Conservation (phyloP, 495 filamentous ascomycete species). For the Podospora appendiculata region DNA sequence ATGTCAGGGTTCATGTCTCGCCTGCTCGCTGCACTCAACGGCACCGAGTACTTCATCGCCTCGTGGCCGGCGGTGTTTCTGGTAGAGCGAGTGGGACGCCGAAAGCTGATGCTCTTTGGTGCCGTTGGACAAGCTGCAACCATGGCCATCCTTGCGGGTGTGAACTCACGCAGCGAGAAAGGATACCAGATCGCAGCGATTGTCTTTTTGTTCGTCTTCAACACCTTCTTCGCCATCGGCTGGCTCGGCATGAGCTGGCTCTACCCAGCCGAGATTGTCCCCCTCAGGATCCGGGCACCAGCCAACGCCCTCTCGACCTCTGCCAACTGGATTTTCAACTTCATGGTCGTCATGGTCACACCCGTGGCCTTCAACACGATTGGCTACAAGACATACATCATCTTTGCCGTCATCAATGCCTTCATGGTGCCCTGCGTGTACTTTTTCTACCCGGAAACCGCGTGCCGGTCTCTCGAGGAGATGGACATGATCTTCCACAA, state of each 20-base stretch:
- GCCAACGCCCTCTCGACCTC: slow-evolving; percentile 67
- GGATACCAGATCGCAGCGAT: slow-evolving; percentile 37
- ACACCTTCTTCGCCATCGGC: slow-evolving; percentile 44
- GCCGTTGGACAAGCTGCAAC: slow-evolving; percentile 59
- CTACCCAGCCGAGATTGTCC: slow-evolving; percentile 60
- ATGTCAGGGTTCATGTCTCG: slow-evolving; percentile 45
- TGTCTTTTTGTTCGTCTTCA: slow-evolving; percentile 46
- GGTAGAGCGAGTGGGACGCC: slow-evolving; percentile 52
- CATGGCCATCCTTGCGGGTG: slow-evolving; percentile 59
- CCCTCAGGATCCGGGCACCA: slow-evolving; percentile 63
- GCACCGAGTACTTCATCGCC: slow-evolving; percentile 68
- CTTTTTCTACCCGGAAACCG: slow-evolving; percentile 73
- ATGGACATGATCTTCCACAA: slow-evolving; percentile 72
- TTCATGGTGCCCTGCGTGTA: slow-evolving; percentile 62
- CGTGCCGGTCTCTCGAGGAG: slow-evolving; percentile 65
- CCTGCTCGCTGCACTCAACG: slow-evolving; percentile 63
- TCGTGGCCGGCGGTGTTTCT: slow-evolving; percentile 66
- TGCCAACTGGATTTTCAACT: slow-evolving; percentile 55
- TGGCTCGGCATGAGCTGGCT: slow-evolving; percentile 54
- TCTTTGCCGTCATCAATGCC: slow-evolving; percentile 72
- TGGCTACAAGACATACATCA: slow-evolving; percentile 65
- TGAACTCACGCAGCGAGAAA: slow-evolving; percentile 23
- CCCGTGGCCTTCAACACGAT: slow-evolving; percentile 63
- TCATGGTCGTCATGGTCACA: slow-evolving; percentile 64
- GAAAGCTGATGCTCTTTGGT: slow-evolving; percentile 65